These are phyloP conservation scores for Cercis canadensis DNA, from an alignment of 306 rosid genomes.

Conservation along the genomic window DNA sequence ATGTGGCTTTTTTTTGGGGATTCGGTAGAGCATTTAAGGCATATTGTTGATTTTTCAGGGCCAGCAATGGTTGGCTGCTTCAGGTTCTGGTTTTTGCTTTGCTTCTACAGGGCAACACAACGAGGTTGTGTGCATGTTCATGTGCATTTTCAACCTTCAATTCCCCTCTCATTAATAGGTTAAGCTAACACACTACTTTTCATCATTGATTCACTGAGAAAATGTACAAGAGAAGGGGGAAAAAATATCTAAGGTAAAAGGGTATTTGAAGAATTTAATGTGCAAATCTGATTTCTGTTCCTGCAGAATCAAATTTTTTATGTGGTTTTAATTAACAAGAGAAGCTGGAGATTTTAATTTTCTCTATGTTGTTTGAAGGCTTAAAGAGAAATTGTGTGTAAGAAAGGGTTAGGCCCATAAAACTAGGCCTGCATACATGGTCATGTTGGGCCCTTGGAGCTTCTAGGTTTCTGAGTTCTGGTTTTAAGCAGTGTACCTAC, in stretches of 20 bases:
- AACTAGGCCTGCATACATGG: background rate
- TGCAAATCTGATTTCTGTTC: too few species aligned
- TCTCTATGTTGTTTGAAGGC: background rate
- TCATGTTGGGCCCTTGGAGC: slow-evolving; percentile 26
- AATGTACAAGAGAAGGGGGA: too few species aligned
- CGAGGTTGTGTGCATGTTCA: background rate
- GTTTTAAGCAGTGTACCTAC: background rate
- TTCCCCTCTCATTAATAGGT: background rate
- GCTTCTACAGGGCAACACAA: slow-evolving; percentile 14
- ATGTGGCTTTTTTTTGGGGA: too few species aligned
- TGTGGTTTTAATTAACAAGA: too few species aligned
- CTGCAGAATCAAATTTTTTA: too few species aligned
- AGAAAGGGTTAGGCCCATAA: slow-evolving; percentile 4
- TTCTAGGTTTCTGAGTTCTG: slow-evolving; percentile 18
- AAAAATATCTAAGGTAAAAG: too few species aligned
- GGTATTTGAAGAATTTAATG: too few species aligned
- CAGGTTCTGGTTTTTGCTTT: slow-evolving; percentile 31
- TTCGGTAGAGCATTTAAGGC: too few species aligned
- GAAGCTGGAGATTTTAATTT: background rate
- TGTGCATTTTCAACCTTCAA: background rate
- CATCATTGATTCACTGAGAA: too few species aligned
- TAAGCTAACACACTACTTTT: too few species aligned
- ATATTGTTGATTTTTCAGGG: background rate
- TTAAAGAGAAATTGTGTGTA: background rate
- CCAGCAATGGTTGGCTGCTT: slow-evolving; percentile 21